phyloP scores from a whole-genome alignment of 805 yeast genomes.

The Naumovozyma baii region DNA sequence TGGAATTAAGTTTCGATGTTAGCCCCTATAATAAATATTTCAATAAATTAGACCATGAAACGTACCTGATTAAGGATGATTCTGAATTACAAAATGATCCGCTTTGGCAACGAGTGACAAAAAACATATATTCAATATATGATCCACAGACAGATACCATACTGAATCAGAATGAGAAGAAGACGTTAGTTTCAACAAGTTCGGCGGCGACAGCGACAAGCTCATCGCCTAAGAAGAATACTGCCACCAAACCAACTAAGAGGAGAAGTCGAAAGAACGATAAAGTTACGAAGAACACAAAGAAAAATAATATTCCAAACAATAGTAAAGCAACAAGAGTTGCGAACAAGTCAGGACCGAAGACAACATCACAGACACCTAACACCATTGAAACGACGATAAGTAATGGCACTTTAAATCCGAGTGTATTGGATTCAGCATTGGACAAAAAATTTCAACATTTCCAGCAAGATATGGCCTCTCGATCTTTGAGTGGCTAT shows the following conservation, averaged over 20 bases:
- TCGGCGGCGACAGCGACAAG: too few species aligned
- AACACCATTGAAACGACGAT: constrained; percentile 1
- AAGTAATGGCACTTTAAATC: constrained; percentile 6
- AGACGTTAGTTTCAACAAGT: constrained; percentile 1
- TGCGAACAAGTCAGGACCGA: too few species aligned
- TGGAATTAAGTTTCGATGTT: constrained; percentile 26
- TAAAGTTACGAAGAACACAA: neutral
- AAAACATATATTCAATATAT: constrained; percentile 19
- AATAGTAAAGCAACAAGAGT: too few species aligned
- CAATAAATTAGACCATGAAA: constrained; percentile 21
- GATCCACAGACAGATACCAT: constrained; percentile 22
- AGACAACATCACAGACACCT: too few species aligned
- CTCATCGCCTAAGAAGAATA: neutral
- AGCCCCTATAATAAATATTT: constrained; percentile 26
- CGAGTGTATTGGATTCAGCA: constrained; percentile 9
- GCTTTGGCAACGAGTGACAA: constrained; percentile 23
- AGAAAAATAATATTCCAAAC: neutral
- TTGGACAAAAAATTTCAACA: constrained; percentile 21
- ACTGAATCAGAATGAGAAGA: constrained; percentile 11
- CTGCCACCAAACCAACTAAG: neutral
- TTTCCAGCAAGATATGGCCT: constrained; percentile 20
- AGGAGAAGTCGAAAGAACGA: neutral
- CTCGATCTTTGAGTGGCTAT: constrained; percentile 24
- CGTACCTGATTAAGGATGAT: constrained; percentile 26
- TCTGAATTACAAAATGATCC: constrained; percentile 20